These are phyloP conservation scores for Jatropha curcas DNA, from an alignment of 345 rosid genomes.

Conservation along the genomic window DNA sequence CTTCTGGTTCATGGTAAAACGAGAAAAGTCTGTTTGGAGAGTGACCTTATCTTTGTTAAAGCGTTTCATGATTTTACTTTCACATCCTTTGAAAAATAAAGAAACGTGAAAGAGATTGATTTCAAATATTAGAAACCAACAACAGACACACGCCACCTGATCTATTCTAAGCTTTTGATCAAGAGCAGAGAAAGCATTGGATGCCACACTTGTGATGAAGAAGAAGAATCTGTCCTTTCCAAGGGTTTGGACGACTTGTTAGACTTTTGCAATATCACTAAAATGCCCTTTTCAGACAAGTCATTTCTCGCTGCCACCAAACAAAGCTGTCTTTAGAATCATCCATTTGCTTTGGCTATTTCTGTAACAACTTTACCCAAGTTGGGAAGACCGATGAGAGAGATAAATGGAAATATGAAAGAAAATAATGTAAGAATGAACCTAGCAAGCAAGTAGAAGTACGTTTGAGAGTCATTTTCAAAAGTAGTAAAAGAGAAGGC, in stretches of 20 bases:
- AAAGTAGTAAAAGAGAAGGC: not conserved
- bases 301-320: too few relatives aligned
- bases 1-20: not conserved
- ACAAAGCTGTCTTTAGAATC: too few relatives aligned
- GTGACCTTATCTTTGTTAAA: not conserved
- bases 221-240: not conserved
- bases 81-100: conserved; percentile 1
- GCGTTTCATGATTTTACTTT: not conserved
- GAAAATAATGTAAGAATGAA: too few relatives aligned
- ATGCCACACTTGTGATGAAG: conserved; percentile 15
- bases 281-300: not conserved
- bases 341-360: too few relatives aligned
- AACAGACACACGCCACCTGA: conserved; percentile 4
- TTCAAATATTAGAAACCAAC: not conserved
- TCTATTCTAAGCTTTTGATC: not conserved
- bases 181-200: conserved; percentile 20
- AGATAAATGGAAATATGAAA: too few relatives aligned
- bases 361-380: too few relatives aligned
- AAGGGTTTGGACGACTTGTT: too few relatives aligned
- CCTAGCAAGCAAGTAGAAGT: too few relatives aligned
- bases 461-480: not conserved
- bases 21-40: conserved; percentile 7
- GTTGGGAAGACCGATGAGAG: too few relatives aligned
- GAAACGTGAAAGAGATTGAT: conserved; percentile 1
- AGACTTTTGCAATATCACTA: too few relatives aligned